Evolutionary conservation across 2,329 filamentous ascomycete species (phyloP).

Genomic region (Dactylellina cionopaga): DNA sequence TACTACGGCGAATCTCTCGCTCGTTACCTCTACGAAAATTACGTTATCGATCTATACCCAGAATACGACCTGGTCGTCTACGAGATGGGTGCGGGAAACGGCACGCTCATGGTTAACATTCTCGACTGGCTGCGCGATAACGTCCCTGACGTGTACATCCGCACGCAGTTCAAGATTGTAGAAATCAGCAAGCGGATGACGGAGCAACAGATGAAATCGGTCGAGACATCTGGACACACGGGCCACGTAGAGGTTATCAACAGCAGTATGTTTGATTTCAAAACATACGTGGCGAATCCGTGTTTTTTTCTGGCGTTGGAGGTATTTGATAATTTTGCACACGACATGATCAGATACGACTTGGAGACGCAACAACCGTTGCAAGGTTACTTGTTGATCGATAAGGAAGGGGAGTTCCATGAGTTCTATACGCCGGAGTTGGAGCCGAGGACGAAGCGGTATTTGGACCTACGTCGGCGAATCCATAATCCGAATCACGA

Average conservation of each 20-base stretch:
- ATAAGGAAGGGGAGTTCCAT: slow-evolving; percentile 85
- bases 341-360: slow-evolving; percentile 94
- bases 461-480: slow-evolving; percentile 82
- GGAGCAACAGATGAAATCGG: slow-evolving; percentile 77
- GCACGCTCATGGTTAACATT: slow-evolving; percentile 97
- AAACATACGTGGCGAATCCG: slow-evolving; percentile 83
- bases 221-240: slow-evolving; percentile 75
- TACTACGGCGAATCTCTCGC: slow-evolving; percentile 97
- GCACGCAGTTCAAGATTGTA: slow-evolving; percentile 93
- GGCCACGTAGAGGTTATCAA: slow-evolving; percentile 95
- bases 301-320: slow-evolving; percentile 99
- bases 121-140: slow-evolving; percentile 92
- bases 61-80: slow-evolving; percentile 98
- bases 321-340: slow-evolving; percentile 98
- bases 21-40: slow-evolving; percentile 94
- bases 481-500: slow-evolving; percentile 62
- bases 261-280: slow-evolving; percentile 93
- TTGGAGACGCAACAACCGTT: slow-evolving; percentile 80
- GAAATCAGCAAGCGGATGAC: slow-evolving; percentile 90
- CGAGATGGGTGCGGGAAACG: slow-evolving; percentile 97
- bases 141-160: slow-evolving; percentile 90
- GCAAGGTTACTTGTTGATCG: slow-evolving; percentile 88
- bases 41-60: slow-evolving; percentile 90
- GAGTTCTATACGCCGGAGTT: slow-evolving; percentile 87
- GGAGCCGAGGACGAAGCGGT: slow-evolving; percentile 83